Conservation (phyloP, 176 grass and related monocot genomes). For the bread wheat (Triticum aestivum) region IWGSC_CS_RefSeq_v2.1 NC_057798.1:51945731-51946230, state of each 20-base stretch:
- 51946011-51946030: slow-evolving; percentile 11
- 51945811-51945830: too few relatives aligned
- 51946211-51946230: too few relatives aligned
- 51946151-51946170: neutral
- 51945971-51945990: neutral
- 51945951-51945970: neutral
- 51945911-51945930: neutral
- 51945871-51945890: neutral
- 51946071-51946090: neutral
- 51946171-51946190: too few relatives aligned
- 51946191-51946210: too few relatives aligned
- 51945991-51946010: slow-evolving; percentile 9
- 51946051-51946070: neutral
- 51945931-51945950: neutral
- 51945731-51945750: neutral
- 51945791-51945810: neutral
- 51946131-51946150: neutral
- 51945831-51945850: neutral
- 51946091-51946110: slow-evolving; percentile 26
- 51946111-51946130: slow-evolving; percentile 8
- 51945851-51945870: neutral
- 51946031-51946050: neutral
- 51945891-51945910: neutral
- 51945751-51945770: neutral
- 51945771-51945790: neutral